Base-by-base conservation (phyloP, 345 rosid genomes). In the Excoecaria agallocha region DNA sequence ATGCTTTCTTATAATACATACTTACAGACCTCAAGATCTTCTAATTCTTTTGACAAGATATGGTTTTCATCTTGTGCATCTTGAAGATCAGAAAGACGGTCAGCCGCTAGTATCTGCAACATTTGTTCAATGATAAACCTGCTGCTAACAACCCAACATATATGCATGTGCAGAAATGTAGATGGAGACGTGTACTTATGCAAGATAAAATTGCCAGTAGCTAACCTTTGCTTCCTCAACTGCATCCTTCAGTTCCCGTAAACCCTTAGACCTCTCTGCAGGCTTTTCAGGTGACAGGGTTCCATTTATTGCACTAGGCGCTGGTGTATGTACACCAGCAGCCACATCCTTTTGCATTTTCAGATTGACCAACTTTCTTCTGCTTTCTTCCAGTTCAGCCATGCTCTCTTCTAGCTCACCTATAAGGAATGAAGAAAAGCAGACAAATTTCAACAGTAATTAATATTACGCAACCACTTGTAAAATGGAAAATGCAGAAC, bases 341-440 rank as follows among this genome's bases (percentile, higher is more conserved):
- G 91, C 89, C 30, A 85, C 85, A 83, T 90, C 98, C 82, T 89
- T 95, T 78, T 91, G 94, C 98, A 93, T 93, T 78, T 81, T 89
- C 79, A 88, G 79, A 81, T 78, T 85, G 71, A 95, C 83, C 78
- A 93, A 76, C 82, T 91, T 95, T 85, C 98, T 87, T 86, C 94
- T 88, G 79, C 90, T 89, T 76, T 90, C 98, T 86, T 95, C 97
- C 52, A 93, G 94, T 82, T 91, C 93, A 58, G 87, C 86, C 88
- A 87, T 86, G 79, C 72, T 83, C 85, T 95, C 99, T 84, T 95
- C 98, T 78, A 95, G 76, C 82, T 91, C 91, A 78, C 93, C 98
- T 95, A 76, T 71, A 60, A 83, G n/a, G n/a, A n/a, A n/a, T n/a
- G n/a, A n/a, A n/a, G 72, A 69, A 37, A 77, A 41, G 19, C 12